Percentiles rank a stretch among this genome's conserved stretches.
phyloP scores from a whole-genome alignment of 305 asterid species.

The Fraxinus ornus region DNA sequence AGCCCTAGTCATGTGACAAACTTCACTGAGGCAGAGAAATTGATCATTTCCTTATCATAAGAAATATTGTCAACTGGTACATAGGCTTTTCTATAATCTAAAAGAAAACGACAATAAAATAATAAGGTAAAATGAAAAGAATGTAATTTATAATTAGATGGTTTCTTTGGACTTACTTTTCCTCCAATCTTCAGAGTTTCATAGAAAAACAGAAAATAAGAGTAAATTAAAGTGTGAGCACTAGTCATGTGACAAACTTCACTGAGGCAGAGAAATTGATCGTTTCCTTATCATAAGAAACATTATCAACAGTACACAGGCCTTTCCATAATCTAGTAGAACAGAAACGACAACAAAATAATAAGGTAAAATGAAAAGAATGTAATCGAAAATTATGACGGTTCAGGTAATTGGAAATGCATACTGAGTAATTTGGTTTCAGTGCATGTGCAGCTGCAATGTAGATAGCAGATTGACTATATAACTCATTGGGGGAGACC shows the following conservation, averaged over 20 bases:
- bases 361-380: constrained; percentile 5
- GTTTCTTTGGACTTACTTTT: not conserved
- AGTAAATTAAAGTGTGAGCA: not conserved
- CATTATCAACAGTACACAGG: not conserved
- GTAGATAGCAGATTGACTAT: constrained; percentile 93
- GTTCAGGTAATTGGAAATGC: constrained; percentile 16
- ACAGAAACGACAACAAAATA: not conserved
- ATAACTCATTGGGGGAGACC: constrained; percentile 79
- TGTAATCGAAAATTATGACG: not conserved
- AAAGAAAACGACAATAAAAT: not conserved
- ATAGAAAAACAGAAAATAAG: not conserved
- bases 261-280: not conserved
- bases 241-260: not conserved
- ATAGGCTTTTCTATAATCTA: not conserved
- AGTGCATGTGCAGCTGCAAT: constrained; percentile 98
- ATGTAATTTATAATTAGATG: constrained; percentile 6
- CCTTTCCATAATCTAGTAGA: not conserved
- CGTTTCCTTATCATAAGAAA: not conserved
- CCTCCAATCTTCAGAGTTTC: not conserved
- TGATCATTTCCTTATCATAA: not conserved
- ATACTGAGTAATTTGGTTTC: constrained; percentile 89
- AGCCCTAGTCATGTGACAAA: not conserved
- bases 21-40: not conserved
- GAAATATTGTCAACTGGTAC: not conserved
- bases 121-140: constrained; percentile 1